Evolutionary conservation across 352 stramenopile species (phyloP).

Genomic region (Pythium dissimile): DNA sequence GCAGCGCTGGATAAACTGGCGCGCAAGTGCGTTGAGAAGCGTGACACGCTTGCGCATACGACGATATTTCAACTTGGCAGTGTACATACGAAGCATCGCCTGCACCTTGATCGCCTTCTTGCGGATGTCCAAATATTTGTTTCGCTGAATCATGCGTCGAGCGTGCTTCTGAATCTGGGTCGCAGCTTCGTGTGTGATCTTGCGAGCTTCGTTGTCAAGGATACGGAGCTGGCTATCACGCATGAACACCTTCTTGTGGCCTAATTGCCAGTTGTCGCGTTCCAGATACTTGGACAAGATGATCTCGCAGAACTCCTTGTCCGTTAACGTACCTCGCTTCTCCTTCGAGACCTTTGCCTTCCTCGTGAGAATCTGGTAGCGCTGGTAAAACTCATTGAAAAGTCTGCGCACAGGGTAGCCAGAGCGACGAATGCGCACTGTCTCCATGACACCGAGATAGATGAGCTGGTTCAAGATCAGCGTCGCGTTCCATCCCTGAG

Average conservation of each 20-base stretch:
- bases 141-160: slow-evolving; percentile 60
- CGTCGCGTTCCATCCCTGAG: slow-evolving; percentile 81
- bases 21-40: slow-evolving; percentile 60
- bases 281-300: slow-evolving; percentile 72
- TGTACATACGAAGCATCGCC: slow-evolving; percentile 62
- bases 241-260: slow-evolving; percentile 88
- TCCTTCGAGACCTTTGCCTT: slow-evolving; percentile 54
- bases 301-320: slow-evolving; percentile 82
- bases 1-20: slow-evolving; percentile 68
- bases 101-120: slow-evolving; percentile 67
- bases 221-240: slow-evolving; percentile 80
- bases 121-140: slow-evolving; percentile 58
- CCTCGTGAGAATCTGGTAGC: slow-evolving; percentile 84
- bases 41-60: slow-evolving; percentile 59
- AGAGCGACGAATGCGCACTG: slow-evolving; percentile 84
- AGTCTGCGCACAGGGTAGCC: slow-evolving; percentile 82
- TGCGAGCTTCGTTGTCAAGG: slow-evolving; percentile 82
- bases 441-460: slow-evolving; percentile 90
- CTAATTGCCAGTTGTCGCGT: slow-evolving; percentile 85
- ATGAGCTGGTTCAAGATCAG: slow-evolving; percentile 89
- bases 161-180: slow-evolving; percentile 76
- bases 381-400: slow-evolving; percentile 86
- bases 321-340: slow-evolving; percentile 46
- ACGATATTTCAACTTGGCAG: slow-evolving; percentile 49
- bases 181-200: slow-evolving; percentile 79